Evolutionary conservation across 352 stramenopile genomes (phyloP), one percentile per base, ranked within the genome.

Genomic region (Phytophthora sojae): DNA sequence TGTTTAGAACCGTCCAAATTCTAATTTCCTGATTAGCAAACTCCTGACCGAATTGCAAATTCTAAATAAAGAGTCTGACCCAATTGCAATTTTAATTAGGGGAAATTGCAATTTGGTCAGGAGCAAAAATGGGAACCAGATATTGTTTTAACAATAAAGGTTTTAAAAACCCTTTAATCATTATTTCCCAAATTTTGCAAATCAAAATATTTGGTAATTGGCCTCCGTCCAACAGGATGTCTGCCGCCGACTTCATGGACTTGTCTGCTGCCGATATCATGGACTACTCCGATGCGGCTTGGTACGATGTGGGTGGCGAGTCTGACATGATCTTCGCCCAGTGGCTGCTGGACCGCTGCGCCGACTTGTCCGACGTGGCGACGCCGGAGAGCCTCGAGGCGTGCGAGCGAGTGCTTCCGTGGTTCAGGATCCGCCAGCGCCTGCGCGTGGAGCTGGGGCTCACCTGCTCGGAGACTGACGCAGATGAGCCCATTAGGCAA

Each of bases 261-360:
- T 11, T 42, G 21, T 21, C 6, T 21, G 21, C 21, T 8, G 30
- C 30, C 30, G 30, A 15, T 12, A 12, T 12, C 39, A 47, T 4
- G 8, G 39, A 5, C 44, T 53, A 29, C 45, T 29, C 5, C 45
- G 17, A 44, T n/a, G 44, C 42, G 6, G 15, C 21, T 21, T 21
- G 21, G 21, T 21, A 21, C 21, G 21, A 21, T 21, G 21, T 21
- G 21, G 21, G 21, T 21, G 21, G 21, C 21, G 21, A 21, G 21
- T 21, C 21, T 21, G 21, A 21, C 21, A 21, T 21, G 21, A 21
- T 64, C 49, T 81, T 81, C 57, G 63, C 54, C 52, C 76, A 91
- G 52, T 88, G 77, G 81, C 69, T 89, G 19, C 67, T 91, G 23
- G 79, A 75, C 3, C 83, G 77, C 29, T 83, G 72, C 50, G 66